Evolutionary conservation across 345 rosid species (phyloP), one percentile per base, ranked within the genome.

Genomic region (Eutrema yunnanense): DNA sequence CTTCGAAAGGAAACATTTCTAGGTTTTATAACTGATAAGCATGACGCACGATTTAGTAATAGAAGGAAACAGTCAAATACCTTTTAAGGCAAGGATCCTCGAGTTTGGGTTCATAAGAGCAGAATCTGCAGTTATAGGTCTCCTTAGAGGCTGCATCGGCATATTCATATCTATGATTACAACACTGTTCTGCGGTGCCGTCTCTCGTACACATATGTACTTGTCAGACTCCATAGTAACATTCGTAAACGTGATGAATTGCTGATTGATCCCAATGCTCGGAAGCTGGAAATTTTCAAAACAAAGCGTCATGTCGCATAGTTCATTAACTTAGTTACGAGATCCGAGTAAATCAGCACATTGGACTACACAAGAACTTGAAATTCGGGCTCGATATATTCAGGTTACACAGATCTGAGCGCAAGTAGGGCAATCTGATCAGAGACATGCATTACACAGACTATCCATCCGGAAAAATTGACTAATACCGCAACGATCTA

Each of bases 181-280:
- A 50, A 94, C 97, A 42, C 97, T 89, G 79, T 94, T 94, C 81
- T 94, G 98, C 0, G 98, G 97, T n/a, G 96, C 82, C 16, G 98
- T 94, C 81, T 94, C 98, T 36, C 98, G 83, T 53, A 94, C 98
- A 73, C 97, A 94, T 46, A 94, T 94, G 62, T 91, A 94, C 85
- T 91, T 94, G 40, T 94, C 98, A 5, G 98, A 94, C 73, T 94
- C 98, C 98, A 94, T 94, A 9, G 98, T 94, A 34, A 94, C 96
- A 53, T 91, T 88, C 11, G 98, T 93, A 65, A 93, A 93, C 6
- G 96, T 90, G 64, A 93, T 90, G 73, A 90, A 90, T 36, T 90
- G 96, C 8, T 82, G 90, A 74, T 80, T 85, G 78, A 93, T 93
- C 84, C 98, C 98, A 55, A 89, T 54, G 84, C 88, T 85, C 40